phyloP scores from a whole-genome alignment of 73 alveolate genomes.

The Tetrahymena borealis region DNA sequence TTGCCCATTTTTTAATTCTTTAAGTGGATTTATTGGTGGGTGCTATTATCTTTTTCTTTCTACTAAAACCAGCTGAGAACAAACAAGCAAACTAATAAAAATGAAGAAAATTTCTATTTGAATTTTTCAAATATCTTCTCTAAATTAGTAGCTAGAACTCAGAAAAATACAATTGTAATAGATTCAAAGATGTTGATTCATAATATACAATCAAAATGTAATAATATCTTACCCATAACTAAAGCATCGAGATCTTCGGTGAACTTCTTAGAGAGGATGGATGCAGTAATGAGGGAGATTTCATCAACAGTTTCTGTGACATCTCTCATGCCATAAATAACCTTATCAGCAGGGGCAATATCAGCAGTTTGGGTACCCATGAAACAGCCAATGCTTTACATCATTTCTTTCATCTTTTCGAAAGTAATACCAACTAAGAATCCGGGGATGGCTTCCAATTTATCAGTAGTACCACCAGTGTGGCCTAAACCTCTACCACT shows the following conservation, averaged over 20 bases:
- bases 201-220: too few species aligned
- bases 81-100: too few species aligned
- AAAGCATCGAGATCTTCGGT: slow-evolving; percentile 52
- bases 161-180: too few species aligned
- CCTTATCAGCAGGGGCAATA: slow-evolving; percentile 57
- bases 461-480: slow-evolving; percentile 58
- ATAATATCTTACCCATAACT: not conserved
- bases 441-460: slow-evolving; percentile 54
- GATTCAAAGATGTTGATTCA: too few species aligned
- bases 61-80: too few species aligned
- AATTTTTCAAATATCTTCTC: too few species aligned
- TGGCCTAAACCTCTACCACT: slow-evolving; percentile 57
- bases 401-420: slow-evolving; percentile 45
- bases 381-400: slow-evolving; percentile 34
- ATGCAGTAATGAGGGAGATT: slow-evolving; percentile 48
- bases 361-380: slow-evolving; percentile 47
- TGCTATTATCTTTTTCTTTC: too few species aligned
- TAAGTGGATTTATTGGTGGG: too few species aligned
- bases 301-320: slow-evolving; percentile 53
- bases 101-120: too few species aligned
- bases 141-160: too few species aligned
- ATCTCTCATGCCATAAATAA: slow-evolving; percentile 50
- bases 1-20: too few species aligned
- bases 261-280: slow-evolving; percentile 55
- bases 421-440: slow-evolving; percentile 40